Conservation (phyloP, 164 flowering plant species). For the Santalum album region DNA sequence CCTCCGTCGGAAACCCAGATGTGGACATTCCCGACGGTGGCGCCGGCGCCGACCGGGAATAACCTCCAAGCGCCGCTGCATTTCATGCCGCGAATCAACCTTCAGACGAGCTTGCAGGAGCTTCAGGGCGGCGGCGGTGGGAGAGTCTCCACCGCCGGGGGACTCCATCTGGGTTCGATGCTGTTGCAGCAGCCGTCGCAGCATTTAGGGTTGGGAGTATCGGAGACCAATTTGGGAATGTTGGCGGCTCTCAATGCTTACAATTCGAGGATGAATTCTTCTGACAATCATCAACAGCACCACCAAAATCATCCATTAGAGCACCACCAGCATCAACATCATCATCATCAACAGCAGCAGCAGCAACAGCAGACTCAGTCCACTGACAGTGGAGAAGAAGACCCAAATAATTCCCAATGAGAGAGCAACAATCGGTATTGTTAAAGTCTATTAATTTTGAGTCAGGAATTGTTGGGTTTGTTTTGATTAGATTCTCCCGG, state of each 20-base stretch:
- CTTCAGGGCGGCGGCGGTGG: constrained; percentile 34
- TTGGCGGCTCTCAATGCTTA: constrained; percentile 64
- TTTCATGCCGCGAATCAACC: constrained; percentile 55
- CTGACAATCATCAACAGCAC: constrained; percentile 27
- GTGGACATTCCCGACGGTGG: constrained; percentile 54
- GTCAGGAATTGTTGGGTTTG: constrained; percentile 12
- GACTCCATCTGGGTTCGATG: constrained; percentile 55
- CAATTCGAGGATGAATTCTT: constrained; percentile 24
- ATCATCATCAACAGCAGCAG: constrained; percentile 34
- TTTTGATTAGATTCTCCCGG: constrained; percentile 1
- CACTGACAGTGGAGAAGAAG: constrained; percentile 52
- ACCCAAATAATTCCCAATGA: constrained; percentile 49
- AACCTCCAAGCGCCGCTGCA: constrained; percentile 49
- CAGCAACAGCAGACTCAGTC: constrained; percentile 32
- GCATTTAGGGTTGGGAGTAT: constrained; percentile 50
- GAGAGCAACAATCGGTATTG: neutral
- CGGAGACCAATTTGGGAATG: constrained; percentile 72
- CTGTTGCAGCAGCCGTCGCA: constrained; percentile 32
- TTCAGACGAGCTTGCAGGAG: constrained; percentile 28
- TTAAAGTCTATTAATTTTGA: neutral
- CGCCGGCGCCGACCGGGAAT: constrained; percentile 16
- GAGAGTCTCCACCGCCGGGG: constrained; percentile 12
- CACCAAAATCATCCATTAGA: constrained; percentile 40
- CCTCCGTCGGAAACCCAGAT: constrained; percentile 19
- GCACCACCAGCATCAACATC: constrained; percentile 38